These are phyloP conservation scores for Fomitopsis schrenkii DNA, from an alignment of 1,284 basidiomycete genomes.

Conservation along the genomic window DNA sequence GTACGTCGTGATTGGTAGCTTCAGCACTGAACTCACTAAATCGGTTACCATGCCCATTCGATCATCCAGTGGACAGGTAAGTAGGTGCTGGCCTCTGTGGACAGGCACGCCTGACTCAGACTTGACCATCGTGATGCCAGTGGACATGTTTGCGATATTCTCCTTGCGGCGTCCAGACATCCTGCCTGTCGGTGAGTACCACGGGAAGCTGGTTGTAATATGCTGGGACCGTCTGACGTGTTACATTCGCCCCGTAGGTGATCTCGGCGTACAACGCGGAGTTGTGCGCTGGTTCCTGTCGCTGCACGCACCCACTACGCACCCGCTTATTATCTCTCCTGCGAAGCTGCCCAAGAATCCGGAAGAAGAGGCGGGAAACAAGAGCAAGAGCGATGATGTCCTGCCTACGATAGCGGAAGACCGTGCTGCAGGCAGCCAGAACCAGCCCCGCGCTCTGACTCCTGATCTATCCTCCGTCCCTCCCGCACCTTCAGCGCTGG, in stretches of 20 bases:
- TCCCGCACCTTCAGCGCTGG: conserved; percentile 17
- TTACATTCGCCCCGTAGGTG: conserved; percentile 43
- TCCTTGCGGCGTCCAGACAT: conserved; percentile 80
- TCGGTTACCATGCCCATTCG: neutral
- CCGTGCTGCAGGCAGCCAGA: neutral
- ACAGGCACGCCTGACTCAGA: neutral
- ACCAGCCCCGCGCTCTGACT: conserved; percentile 8
- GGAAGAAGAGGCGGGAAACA: conserved; percentile 20
- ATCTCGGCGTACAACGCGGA: conserved; percentile 81
- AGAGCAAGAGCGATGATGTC: conserved; percentile 15
- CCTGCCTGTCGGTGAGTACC: conserved; percentile 62
- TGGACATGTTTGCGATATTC: conserved; percentile 91
- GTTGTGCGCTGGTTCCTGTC: conserved; percentile 73
- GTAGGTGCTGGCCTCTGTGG: neutral
- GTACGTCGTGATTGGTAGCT: neutral
- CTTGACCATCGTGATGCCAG: conserved; percentile 26
- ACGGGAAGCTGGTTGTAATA: conserved; percentile 11
- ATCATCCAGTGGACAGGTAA: conserved; percentile 33
- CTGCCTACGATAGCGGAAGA: conserved; percentile 1
- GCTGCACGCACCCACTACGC: conserved; percentile 47
- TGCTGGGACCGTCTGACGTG: neutral
- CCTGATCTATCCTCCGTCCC: conserved; percentile 21
- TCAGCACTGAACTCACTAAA: neutral
- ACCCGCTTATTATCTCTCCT: conserved; percentile 49
- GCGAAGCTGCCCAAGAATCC: conserved; percentile 43